Conservation (phyloP, 495 filamentous ascomycete species). For the Penicillium longicatenatum region DNA sequence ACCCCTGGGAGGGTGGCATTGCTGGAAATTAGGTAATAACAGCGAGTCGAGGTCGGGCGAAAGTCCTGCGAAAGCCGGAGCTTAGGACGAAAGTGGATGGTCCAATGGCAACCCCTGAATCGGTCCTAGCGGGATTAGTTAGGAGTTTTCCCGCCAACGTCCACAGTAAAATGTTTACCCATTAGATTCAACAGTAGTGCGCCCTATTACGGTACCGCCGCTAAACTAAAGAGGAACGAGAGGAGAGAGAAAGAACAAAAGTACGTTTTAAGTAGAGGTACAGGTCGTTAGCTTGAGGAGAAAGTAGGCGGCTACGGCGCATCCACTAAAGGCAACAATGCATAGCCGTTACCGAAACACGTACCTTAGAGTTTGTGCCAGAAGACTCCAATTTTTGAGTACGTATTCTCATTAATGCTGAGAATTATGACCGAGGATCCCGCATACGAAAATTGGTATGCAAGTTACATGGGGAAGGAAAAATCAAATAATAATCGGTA, state of each 20-base stretch:
- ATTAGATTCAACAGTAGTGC: constrained; percentile 9
- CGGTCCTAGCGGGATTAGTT: neutral
- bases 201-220: neutral
- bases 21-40: constrained; percentile 12
- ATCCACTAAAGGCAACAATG: constrained; percentile 28
- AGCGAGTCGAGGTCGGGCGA: constrained; percentile 12
- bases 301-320: constrained; percentile 29
- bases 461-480: neutral
- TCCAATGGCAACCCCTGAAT: constrained; percentile 8
- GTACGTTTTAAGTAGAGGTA: constrained; percentile 1
- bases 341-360: constrained; percentile 23
- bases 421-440: no score
- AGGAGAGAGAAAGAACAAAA: neutral
- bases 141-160: neutral
- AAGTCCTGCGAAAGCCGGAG: constrained; percentile 3
- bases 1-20: neutral
- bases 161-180: neutral
- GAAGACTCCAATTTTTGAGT: neutral
- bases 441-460: neutral
- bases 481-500: neutral
- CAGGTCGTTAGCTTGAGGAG: constrained; percentile 2
- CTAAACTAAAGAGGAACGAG: neutral
- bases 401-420: neutral
- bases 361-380: neutral
- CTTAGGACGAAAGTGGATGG: neutral